Evolutionary conservation across 352 stramenopile genomes (phyloP), one percentile per base, ranked within the genome.

Genomic region (Phytophthora podocarpi): DNA sequence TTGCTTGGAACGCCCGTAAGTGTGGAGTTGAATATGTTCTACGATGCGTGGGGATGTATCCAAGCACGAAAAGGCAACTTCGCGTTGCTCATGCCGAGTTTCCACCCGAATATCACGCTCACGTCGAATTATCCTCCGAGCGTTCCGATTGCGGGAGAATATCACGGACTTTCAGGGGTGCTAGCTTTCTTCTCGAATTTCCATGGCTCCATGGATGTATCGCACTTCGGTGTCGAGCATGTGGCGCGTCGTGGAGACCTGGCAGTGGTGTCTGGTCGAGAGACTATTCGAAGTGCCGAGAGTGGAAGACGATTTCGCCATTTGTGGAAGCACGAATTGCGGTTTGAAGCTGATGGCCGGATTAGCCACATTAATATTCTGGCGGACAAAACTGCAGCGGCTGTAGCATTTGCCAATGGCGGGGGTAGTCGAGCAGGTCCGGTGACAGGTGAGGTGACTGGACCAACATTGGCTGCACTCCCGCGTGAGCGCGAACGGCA

Each of bases 281-380:
- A 95, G 47, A 95, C 84, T 5, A 67, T 95, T 36, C 78, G 75
- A 39, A 95, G 86, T 73, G 64, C 64, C 12, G 37, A 65, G 31
- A 95, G 87, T 64, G 74, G 84, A 34, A 74, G 80, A 28, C 80
- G 85, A 40, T 95, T 93, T 67, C 77, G 84, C 15, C 86, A 95
- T 48, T 68, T 91, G 57, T 95, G 84, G 84, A 90, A 87, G 57
- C 86, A 95, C 58, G 84, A 91, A 54, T 67, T 95, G 24, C 83
- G 84, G 4, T 93, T 95, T 46, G 82, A 89, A 54, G 75, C 76
- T 18, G 84, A 93, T 53, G 86, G 86, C 9, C 80, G 84, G 24
- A 85, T 95, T 47, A 91, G 80, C 40, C 80, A 93, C 56, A 87
- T 95, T 64, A 90, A 93, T 60, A 89, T 95, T 69, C 72, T 93